phyloP scores from a whole-genome alignment of 805 yeast genomes.

The Ogataea paraovalis region DNA sequence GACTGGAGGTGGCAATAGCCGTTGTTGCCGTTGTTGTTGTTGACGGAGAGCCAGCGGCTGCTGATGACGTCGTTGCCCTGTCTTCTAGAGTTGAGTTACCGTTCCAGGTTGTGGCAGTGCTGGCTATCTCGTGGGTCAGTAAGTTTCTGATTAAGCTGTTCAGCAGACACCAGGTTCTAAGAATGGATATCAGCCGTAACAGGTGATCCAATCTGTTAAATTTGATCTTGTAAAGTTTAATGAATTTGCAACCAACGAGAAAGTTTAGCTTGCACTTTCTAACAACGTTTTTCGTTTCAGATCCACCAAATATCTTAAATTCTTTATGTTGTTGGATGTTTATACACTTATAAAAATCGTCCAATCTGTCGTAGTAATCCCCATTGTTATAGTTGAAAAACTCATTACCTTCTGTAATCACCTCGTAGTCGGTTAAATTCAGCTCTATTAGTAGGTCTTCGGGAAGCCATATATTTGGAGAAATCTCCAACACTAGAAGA shows the following conservation, averaged over 20 bases:
- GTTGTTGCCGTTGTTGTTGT: no score
- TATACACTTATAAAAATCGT: conserved; percentile 16
- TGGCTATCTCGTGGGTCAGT: conserved; percentile 5
- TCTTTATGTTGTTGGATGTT: conserved; percentile 17
- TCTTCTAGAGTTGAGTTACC: not conserved
- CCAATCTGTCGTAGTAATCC: conserved; percentile 11
- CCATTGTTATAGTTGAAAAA: conserved; percentile 16
- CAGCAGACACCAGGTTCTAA: conserved; percentile 28
- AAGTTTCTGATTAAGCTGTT: conserved; percentile 23
- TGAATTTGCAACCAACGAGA: conserved; percentile 28
- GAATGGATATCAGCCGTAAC: conserved; percentile 12
- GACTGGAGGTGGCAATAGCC: not conserved
- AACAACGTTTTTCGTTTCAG: not conserved
- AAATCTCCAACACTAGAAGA: conserved; percentile 26
- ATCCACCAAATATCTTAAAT: conserved; percentile 1
- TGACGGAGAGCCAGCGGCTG: no score
- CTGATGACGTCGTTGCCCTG: no score
- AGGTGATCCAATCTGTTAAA: conserved; percentile 19
- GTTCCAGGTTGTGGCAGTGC: not conserved
- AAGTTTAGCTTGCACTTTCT: conserved; percentile 12
- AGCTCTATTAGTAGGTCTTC: conserved; percentile 24
- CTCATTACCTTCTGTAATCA: conserved; percentile 22
- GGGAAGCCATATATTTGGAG: conserved; percentile 33
- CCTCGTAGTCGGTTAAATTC: conserved; percentile 21
- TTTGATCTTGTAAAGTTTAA: conserved; percentile 27